phyloP scores from a whole-genome alignment of 176 grass and related monocot genomes.

The Musa acuminata region DNA sequence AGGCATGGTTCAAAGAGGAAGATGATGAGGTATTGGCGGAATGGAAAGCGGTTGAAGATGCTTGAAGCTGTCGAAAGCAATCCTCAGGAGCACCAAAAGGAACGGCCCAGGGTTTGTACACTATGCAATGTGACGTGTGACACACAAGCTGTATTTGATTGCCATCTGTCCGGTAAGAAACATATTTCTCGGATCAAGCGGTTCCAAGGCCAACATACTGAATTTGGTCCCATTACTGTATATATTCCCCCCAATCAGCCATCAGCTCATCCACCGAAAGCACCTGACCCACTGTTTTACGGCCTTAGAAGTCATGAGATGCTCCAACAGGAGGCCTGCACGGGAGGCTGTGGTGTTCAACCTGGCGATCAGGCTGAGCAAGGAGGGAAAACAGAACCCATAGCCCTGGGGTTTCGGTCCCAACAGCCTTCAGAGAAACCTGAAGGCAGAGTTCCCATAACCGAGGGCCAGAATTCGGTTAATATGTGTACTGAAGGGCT shows the following conservation, averaged over 20 bases:
- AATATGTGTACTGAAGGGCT: background rate
- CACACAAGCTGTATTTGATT: constrained; percentile 45
- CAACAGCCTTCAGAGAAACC: background rate
- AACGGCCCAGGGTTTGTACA: constrained; percentile 40
- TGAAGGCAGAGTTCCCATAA: background rate
- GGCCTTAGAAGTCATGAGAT: constrained; percentile 31
- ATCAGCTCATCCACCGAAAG: background rate
- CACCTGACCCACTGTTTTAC: constrained; percentile 39
- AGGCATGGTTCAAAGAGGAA: constrained; percentile 26
- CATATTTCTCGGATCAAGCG: constrained; percentile 36
- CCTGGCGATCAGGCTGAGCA: background rate
- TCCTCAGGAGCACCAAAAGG: constrained; percentile 16
- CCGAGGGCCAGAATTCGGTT: background rate
- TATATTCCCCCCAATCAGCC: constrained; percentile 43
- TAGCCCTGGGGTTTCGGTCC: background rate
- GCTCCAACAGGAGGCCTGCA: constrained; percentile 24
- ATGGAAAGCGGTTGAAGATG: constrained; percentile 28
- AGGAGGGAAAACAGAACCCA: background rate
- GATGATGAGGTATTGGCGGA: background rate
- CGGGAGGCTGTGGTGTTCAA: background rate
- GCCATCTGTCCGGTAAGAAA: constrained; percentile 43
- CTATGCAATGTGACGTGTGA: constrained; percentile 44
- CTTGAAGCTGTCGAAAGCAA: constrained; percentile 15
- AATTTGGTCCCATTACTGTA: constrained; percentile 34
- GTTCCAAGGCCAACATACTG: constrained; percentile 23